Percentiles rank a stretch among this genome's conserved stretches.
Evolutionary conservation across 2,329 filamentous ascomycete genomes (phyloP).

Genomic region (Rutstroemia sydowiana): DNA sequence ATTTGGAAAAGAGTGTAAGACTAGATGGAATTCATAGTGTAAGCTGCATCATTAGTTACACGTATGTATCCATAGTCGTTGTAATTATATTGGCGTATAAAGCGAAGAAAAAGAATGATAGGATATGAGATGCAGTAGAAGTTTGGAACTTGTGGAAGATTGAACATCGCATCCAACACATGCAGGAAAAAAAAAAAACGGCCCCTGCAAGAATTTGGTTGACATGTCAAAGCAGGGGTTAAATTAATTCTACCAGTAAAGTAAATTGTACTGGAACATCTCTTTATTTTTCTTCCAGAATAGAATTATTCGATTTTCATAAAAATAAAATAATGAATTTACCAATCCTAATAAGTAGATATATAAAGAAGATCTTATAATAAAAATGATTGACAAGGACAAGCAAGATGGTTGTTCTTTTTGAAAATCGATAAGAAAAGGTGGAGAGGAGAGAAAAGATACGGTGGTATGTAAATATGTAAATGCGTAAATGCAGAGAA

Average conservation of each 20-base stretch:
- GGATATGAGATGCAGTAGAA: neutral
- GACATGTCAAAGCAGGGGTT: constrained; percentile 4
- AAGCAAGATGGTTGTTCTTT: no score
- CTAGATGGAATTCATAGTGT: neutral
- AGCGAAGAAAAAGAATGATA: constrained; percentile 7
- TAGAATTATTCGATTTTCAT: no score
- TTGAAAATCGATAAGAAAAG: no score
- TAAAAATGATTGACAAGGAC: no score
- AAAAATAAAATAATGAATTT: no score
- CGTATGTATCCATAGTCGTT: constrained; percentile 1
- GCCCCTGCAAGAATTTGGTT: constrained; percentile 2
- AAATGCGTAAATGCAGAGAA: no score
- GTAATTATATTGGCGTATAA: neutral
- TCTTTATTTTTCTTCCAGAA: no score
- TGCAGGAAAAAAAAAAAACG: constrained; percentile 8
- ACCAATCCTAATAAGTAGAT: no score
- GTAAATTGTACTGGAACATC: constrained; percentile 1
- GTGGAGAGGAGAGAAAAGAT: no score
- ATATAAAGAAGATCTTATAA: no score
- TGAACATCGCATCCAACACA: constrained; percentile 6
- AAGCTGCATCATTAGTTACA: constrained; percentile 7
- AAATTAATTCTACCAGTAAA: constrained; percentile 4
- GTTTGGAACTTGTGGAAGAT: neutral
- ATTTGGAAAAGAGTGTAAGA: neutral
- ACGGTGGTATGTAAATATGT: no score